Conservation (phyloP, 2,329 filamentous ascomycete species). For the Hypocreales sp. region DNA sequence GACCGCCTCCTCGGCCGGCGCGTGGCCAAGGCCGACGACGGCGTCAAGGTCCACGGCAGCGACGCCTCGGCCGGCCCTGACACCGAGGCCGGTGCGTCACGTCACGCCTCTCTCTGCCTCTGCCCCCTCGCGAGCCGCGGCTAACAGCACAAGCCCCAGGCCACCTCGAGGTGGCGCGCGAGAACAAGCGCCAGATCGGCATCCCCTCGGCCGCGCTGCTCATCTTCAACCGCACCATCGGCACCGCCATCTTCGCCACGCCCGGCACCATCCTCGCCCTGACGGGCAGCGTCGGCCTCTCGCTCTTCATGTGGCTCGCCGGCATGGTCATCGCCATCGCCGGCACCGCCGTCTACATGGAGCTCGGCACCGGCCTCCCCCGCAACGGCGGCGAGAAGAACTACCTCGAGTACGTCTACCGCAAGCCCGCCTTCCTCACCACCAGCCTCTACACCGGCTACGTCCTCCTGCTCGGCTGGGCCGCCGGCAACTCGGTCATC, state of each 20-base stretch:
- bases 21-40: conserved; percentile 2
- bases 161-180: conserved; percentile 22
- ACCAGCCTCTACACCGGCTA: conserved; percentile 47
- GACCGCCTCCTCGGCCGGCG: conserved; percentile 2
- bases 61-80: conserved; percentile 3
- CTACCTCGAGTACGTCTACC: conserved; percentile 50
- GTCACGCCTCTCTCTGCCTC: too few species aligned
- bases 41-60: conserved; percentile 2
- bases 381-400: conserved; percentile 52
- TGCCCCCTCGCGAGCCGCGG: too few species aligned
- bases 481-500: conserved; percentile 50
- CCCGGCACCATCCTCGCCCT: conserved; percentile 40
- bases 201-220: conserved; percentile 38
- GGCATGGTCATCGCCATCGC: conserved; percentile 46
- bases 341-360: conserved; percentile 49
- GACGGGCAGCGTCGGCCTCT: conserved; percentile 44
- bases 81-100: conserved; percentile 4
- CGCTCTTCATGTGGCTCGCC: conserved; percentile 46
- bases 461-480: conserved; percentile 48
- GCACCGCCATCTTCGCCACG: conserved; percentile 52
- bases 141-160: conserved; percentile 6
- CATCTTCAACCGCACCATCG: conserved; percentile 51
- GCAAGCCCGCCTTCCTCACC: conserved; percentile 42
- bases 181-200: conserved; percentile 39
- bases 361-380: conserved; percentile 50